A percentile compares a stretch with the other conserved stretches of the same genome.
These are phyloP conservation scores for Diplodia seriata DNA, from an alignment of 2,329 filamentous ascomycete species.

Conservation along the genomic window DNA sequence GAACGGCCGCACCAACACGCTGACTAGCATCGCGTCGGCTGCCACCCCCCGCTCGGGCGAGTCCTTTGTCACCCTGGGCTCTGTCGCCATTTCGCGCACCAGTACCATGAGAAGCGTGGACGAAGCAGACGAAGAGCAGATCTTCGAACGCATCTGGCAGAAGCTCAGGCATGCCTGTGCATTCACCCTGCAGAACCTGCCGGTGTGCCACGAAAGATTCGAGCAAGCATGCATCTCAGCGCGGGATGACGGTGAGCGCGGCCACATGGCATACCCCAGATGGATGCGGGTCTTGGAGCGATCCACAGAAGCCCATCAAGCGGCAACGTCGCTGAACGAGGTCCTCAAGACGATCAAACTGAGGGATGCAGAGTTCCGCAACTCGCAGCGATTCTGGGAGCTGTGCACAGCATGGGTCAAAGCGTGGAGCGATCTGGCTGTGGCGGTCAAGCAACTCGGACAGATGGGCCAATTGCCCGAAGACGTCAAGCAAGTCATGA, in stretches of 20 bases:
- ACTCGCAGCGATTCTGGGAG: constrained; percentile 68
- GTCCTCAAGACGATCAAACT: constrained; percentile 81
- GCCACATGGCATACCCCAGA: constrained; percentile 45
- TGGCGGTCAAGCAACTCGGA: constrained; percentile 61
- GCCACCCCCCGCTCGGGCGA: constrained; percentile 83
- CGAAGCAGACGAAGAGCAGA: constrained; percentile 73
- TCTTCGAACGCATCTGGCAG: constrained; percentile 83
- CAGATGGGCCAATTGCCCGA: constrained; percentile 33
- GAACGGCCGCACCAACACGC: constrained; percentile 61
- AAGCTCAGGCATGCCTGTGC: constrained; percentile 77
- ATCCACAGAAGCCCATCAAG: constrained; percentile 72
- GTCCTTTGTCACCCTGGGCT: constrained; percentile 70
- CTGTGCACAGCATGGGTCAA: constrained; percentile 77
- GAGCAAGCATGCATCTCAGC: constrained; percentile 32
- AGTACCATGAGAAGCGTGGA: constrained; percentile 66
- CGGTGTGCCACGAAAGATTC: constrained; percentile 72
- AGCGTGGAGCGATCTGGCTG: constrained; percentile 71
- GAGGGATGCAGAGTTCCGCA: constrained; percentile 79
- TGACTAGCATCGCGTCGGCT: constrained; percentile 54
- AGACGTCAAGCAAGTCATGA: constrained; percentile 76
- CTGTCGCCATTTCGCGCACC: constrained; percentile 50
- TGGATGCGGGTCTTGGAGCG: constrained; percentile 70
- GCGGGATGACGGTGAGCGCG: constrained; percentile 43
- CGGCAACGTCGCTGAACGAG: constrained; percentile 74
- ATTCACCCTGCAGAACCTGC: constrained; percentile 73